These are phyloP conservation scores for Taphrina sp. DNA, from an alignment of 1,139 yeast genomes.

Conservation along the genomic window DNA sequence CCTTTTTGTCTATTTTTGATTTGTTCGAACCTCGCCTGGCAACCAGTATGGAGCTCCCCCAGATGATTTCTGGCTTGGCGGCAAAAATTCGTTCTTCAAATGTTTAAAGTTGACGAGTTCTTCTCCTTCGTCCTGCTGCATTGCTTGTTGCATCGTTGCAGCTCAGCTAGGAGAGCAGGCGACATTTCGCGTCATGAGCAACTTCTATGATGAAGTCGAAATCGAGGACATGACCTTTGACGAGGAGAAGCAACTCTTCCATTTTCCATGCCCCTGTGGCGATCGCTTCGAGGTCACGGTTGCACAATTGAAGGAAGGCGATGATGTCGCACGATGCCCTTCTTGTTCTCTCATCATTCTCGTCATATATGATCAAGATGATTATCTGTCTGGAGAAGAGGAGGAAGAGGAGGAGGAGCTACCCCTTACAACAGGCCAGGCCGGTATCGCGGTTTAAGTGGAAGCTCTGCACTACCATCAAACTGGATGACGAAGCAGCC, in stretches of 20 bases:
- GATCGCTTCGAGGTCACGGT: slow-evolving; percentile 84
- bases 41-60: neutral
- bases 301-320: slow-evolving; percentile 74
- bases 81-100: too few relatives aligned
- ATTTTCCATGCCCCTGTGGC: slow-evolving; percentile 98
- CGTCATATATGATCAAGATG: slow-evolving; percentile 67
- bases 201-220: slow-evolving; percentile 86
- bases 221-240: slow-evolving; percentile 88
- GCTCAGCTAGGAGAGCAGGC: too few relatives aligned
- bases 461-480: too few relatives aligned
- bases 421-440: too few relatives aligned
- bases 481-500: too few relatives aligned
- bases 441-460: too few relatives aligned
- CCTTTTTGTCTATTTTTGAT: too few relatives aligned
- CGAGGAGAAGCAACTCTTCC: slow-evolving; percentile 64
- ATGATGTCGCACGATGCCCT: slow-evolving; percentile 91
- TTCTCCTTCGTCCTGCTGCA: too few relatives aligned
- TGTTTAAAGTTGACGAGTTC: too few relatives aligned
- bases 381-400: slow-evolving; percentile 29
- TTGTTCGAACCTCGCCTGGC: neutral
- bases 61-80: neutral
- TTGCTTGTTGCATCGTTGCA: too few relatives aligned
- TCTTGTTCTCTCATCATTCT: slow-evolving; percentile 91
- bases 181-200: slow-evolving; percentile 13
- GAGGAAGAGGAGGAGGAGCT: too few relatives aligned